Evolutionary conservation across 805 yeast genomes (phyloP).

Genomic region (Yarrowia osloensis): DNA sequence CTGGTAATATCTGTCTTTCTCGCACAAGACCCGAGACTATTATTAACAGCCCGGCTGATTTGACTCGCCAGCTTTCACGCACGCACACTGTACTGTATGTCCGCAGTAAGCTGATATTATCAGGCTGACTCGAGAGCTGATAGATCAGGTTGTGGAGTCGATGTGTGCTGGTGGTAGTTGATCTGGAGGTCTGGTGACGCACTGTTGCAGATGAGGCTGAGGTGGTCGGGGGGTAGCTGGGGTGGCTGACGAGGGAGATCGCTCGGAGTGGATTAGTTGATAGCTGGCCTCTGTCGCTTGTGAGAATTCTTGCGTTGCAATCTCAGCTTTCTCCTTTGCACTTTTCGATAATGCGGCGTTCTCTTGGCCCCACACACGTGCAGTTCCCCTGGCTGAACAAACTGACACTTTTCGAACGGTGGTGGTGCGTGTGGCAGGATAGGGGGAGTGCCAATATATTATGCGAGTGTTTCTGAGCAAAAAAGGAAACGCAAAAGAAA

Average conservation of each 20-base stretch:
- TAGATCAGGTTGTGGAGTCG: background rate
- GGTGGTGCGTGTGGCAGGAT: background rate
- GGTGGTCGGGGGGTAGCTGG: too few species aligned
- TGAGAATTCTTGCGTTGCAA: too few species aligned
- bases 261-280: too few species aligned
- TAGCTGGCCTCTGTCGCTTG: too few species aligned
- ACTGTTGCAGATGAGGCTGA: too few species aligned
- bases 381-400: background rate
- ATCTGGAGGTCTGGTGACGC: too few species aligned
- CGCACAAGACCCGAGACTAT: background rate
- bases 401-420: background rate
- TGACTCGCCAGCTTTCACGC: background rate
- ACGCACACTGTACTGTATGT: background rate
- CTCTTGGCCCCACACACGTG: slow-evolving; percentile 14
- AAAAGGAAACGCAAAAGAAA: background rate
- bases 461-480: background rate
- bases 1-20: background rate
- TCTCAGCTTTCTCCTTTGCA: background rate
- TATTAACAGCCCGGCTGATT: background rate
- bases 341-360: background rate
- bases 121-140: background rate
- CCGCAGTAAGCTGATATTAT: background rate
- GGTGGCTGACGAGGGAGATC: too few species aligned
- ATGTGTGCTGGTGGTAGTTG: too few species aligned
- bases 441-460: slow-evolving; percentile 5